Conservation (phyloP, 2,329 filamentous ascomycete genomes). For the Penicillium rolfsii region DNA sequence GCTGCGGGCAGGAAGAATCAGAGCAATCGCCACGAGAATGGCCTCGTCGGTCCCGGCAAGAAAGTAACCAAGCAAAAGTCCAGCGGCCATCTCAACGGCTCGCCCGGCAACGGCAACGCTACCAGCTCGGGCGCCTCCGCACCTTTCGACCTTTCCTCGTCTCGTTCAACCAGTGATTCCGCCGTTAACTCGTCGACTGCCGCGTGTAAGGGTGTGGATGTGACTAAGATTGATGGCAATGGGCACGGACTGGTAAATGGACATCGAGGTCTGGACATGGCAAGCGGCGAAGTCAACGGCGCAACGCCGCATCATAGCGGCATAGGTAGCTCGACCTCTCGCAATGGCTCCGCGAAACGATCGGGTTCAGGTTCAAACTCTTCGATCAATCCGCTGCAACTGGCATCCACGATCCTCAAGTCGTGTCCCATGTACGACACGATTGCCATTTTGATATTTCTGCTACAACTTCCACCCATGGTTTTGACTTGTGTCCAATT, state of each 20-base stretch:
- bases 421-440: constrained; percentile 93
- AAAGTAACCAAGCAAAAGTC: constrained; percentile 64
- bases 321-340: constrained; percentile 35
- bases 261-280: constrained; percentile 40
- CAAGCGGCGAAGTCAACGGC: constrained; percentile 40
- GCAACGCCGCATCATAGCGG: constrained; percentile 36
- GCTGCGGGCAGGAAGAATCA: constrained; percentile 60
- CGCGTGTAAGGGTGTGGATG: constrained; percentile 34
- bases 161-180: constrained; percentile 45
- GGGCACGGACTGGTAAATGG: constrained; percentile 42
- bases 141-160: constrained; percentile 45
- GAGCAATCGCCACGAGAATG: constrained; percentile 83
- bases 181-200: constrained; percentile 33
- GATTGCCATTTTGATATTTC: constrained; percentile 92
- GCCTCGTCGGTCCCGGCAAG: constrained; percentile 77
- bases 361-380: constrained; percentile 39
- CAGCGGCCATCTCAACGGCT: constrained; percentile 58
- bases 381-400: constrained; percentile 71
- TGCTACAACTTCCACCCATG: constrained; percentile 88
- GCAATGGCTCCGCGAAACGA: constrained; percentile 41
- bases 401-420: constrained; percentile 82
- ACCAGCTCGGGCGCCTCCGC: constrained; percentile 40
- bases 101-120: constrained; percentile 49
- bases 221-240: constrained; percentile 40
- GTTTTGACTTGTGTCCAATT: constrained; percentile 87